Percentiles rank a stretch among this genome's conserved stretches.
Evolutionary conservation across 2,329 filamentous ascomycete species (phyloP).

Genomic region (Chaetothyriales sp.): DNA sequence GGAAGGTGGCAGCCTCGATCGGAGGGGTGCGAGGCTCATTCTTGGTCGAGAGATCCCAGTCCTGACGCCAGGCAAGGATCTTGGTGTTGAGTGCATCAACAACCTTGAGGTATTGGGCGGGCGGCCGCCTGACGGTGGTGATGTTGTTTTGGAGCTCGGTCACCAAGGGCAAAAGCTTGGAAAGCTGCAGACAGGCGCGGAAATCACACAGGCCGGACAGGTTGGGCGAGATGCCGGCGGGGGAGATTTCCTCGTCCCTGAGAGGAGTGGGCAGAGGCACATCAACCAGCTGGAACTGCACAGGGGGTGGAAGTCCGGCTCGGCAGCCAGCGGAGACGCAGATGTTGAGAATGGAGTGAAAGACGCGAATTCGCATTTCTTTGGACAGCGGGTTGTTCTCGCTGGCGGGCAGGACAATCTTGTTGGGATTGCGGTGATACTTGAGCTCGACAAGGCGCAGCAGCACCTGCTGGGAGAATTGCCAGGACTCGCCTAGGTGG

Average conservation of each 20-base stretch:
- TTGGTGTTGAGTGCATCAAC: slow-evolving; percentile 52
- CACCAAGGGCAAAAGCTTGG: slow-evolving; percentile 50
- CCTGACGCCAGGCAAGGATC: slow-evolving; percentile 46
- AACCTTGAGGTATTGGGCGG: slow-evolving; percentile 47
- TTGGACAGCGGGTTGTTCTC: slow-evolving; percentile 43
- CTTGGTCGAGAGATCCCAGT: slow-evolving; percentile 42
- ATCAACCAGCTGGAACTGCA: slow-evolving; percentile 61
- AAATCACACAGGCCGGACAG: slow-evolving; percentile 48
- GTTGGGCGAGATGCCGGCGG: slow-evolving; percentile 45
- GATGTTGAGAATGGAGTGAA: slow-evolving; percentile 56
- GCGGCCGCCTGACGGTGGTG: slow-evolving; percentile 53
- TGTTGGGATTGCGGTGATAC: slow-evolving; percentile 55
- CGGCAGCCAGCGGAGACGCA: slow-evolving; percentile 57
- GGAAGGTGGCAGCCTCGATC: slow-evolving; percentile 29
- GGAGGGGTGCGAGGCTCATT: slow-evolving; percentile 22
- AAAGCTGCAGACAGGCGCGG: slow-evolving; percentile 49
- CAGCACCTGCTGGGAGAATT: slow-evolving; percentile 50
- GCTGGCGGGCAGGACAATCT: slow-evolving; percentile 33
- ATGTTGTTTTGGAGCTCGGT: slow-evolving; percentile 62
- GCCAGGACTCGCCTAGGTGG: slow-evolving; percentile 60
- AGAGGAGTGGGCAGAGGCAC: slow-evolving; percentile 59
- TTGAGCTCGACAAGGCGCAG: slow-evolving; percentile 59
- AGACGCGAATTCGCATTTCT: slow-evolving; percentile 63
- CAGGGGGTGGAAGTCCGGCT: slow-evolving; percentile 60
- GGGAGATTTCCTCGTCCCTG: slow-evolving; percentile 53